Evolutionary conservation across 2,329 filamentous ascomycete species (phyloP), one percentile per base, ranked within the genome.

Genomic region (Diplocarpon rosae): DNA sequence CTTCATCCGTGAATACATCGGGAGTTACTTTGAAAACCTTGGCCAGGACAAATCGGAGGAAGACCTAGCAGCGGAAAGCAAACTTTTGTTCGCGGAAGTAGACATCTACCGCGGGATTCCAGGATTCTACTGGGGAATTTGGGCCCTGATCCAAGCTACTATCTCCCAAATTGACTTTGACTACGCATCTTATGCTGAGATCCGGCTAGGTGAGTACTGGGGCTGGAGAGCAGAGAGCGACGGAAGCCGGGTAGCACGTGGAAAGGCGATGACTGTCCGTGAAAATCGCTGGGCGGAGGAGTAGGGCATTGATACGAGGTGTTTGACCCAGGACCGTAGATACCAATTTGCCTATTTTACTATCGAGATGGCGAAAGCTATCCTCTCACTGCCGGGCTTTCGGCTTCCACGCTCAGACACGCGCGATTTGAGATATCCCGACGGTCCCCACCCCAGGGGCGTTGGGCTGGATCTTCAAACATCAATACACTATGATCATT

Each of bases 121-220:
- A 0, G 92, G 92, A 7, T 86, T 98, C 60, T 79, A 75, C 63
- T 87, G 83, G 89, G 92, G 92, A 17, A 87, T 95, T 46, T 98
- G 92, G 92, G 84, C 88, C 7, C 69, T 93, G 51, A 96, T 98
- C 53, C 92, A 98, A 69, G 85, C 89, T 2, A 85, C 78, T 43
- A 96, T 98, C 53, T 94, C 86, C 10, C 78, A 90, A 52, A 98
- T 98, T 57, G 85, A 95, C 61, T 98, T 98, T 60, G 89, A 98
- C 66, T 98, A 98, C 62, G 85, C 87, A 35, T 78, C 75, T 8
- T 98, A 96, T 62, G 90, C 92, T 10, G 86, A 95, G 63, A 66
- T 83, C 13, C 74, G 92, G 44, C 69, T 98, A 5, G 81, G 84
- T 40, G 92, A 96, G 67, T 96, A 95, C 66, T 94, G 83, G 75